Percentiles rank a stretch among this genome's conserved stretches.
phyloP scores from a whole-genome alignment of 768 basidiomycete species.

The Leccinum rimulosum region DNA sequence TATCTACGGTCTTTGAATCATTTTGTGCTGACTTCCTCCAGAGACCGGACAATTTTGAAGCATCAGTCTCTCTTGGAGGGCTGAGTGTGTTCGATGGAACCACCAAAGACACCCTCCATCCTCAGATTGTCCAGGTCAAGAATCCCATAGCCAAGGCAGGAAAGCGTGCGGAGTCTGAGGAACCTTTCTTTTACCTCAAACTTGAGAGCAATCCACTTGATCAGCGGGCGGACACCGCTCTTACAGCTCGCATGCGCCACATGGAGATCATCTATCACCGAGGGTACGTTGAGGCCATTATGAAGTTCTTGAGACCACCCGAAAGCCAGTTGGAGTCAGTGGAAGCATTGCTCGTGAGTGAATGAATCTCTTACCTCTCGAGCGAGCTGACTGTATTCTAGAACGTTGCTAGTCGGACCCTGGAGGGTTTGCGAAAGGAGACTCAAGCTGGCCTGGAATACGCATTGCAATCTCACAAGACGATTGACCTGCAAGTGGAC shows the following conservation, averaged over 20 bases:
- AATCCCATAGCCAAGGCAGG: conserved; percentile 32
- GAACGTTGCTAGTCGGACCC: conserved; percentile 89
- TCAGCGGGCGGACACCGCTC: conserved; percentile 84
- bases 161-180: conserved; percentile 31
- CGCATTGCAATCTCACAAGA: conserved; percentile 91
- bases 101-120: conserved; percentile 71
- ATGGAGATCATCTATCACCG: conserved; percentile 97
- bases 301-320: conserved; percentile 90
- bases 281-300: conserved; percentile 90
- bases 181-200: conserved; percentile 85
- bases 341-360: conserved; percentile 79
- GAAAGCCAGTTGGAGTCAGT: conserved; percentile 94
- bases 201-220: conserved; percentile 93
- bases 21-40: conserved; percentile 85
- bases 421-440: conserved; percentile 91
- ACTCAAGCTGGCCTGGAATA: conserved; percentile 93
- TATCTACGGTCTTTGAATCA: conserved; percentile 83
- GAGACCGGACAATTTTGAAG: conserved; percentile 84
- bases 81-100: conserved; percentile 94
- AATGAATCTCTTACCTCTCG: not conserved
- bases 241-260: conserved; percentile 87
- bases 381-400: conserved; percentile 28
- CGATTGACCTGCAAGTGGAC: conserved; percentile 93
- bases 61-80: conserved; percentile 78
- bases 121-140: conserved; percentile 88